Evolutionary conservation across 768 basidiomycete genomes (phyloP).

Genomic region (Lentinus brumalis): DNA sequence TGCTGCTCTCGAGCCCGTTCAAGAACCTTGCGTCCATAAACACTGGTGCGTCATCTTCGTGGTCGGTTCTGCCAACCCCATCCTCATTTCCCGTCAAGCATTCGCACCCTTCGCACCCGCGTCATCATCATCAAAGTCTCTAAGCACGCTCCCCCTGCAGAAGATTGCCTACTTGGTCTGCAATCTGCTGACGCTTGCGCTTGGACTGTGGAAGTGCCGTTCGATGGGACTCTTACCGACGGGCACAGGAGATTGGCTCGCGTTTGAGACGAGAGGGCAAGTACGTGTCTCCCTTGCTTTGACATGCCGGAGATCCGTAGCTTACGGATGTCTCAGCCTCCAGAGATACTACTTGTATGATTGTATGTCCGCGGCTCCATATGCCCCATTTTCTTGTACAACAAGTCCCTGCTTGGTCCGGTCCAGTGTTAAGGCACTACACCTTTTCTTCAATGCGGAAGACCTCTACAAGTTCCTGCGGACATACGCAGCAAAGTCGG

Average conservation of each 20-base stretch:
- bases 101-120: slow-evolving; percentile 75
- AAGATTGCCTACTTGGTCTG: slow-evolving; percentile 73
- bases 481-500: no score
- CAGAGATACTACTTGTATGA: slow-evolving; percentile 18
- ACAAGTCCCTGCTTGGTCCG: neutral
- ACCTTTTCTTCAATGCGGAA: no score
- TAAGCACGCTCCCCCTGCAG: slow-evolving; percentile 63
- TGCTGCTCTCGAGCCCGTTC: slow-evolving; percentile 86
- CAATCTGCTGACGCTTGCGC: slow-evolving; percentile 74
- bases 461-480: no score
- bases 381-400: neutral
- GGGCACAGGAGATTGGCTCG: slow-evolving; percentile 93
- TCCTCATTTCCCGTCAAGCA: slow-evolving; percentile 41
- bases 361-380: neutral
- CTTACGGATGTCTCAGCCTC: slow-evolving; percentile 5
- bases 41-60: slow-evolving; percentile 52
- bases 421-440: neutral
- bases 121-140: slow-evolving; percentile 42
- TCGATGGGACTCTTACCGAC: slow-evolving; percentile 90
- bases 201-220: slow-evolving; percentile 92
- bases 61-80: neutral
- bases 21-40: slow-evolving; percentile 82
- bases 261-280: slow-evolving; percentile 79
- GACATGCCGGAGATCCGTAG: neutral
- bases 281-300: slow-evolving; percentile 15